These are phyloP conservation scores for Talaromyces islandicus DNA, from an alignment of 2,329 filamentous ascomycete genomes.

Conservation along the genomic window DNA sequence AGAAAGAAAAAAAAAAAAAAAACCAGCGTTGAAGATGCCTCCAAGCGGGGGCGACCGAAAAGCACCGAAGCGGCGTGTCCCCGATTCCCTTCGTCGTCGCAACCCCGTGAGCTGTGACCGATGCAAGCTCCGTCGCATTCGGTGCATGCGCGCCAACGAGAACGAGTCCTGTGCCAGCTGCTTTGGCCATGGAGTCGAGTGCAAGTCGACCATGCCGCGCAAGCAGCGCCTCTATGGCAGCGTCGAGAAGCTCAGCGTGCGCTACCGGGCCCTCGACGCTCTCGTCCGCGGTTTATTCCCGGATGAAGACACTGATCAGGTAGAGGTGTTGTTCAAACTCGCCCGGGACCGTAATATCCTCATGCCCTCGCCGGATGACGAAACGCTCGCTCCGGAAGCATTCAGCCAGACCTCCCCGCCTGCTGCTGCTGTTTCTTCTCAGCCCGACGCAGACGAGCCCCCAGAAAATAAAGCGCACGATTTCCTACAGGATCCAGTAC, in stretches of 20 bases:
- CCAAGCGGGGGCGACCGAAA: constrained; percentile 2
- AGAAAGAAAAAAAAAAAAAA: no score
- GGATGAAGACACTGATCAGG: constrained; percentile 9
- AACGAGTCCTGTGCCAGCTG: constrained; percentile 9
- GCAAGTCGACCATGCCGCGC: constrained; percentile 9
- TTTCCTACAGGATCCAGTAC: constrained; percentile 3
- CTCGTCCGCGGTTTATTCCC: constrained; percentile 10
- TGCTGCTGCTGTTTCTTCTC: neutral
- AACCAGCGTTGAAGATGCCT: constrained; percentile 3
- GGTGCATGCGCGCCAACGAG: constrained; percentile 11
- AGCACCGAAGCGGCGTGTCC: constrained; percentile 5
- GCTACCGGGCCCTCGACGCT: constrained; percentile 11
- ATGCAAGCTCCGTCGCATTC: constrained; percentile 11
- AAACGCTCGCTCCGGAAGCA: constrained; percentile 7
- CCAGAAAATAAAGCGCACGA: neutral
- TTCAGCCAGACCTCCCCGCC: constrained; percentile 4
- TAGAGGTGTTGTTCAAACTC: constrained; percentile 8
- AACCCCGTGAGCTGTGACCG: constrained; percentile 10
- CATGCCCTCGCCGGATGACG: constrained; percentile 10
- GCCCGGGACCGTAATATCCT: constrained; percentile 5
- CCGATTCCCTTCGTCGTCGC: constrained; percentile 3
- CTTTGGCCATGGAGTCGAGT: constrained; percentile 6
- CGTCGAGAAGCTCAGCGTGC: constrained; percentile 9
- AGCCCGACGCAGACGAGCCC: neutral
- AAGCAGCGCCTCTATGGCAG: constrained; percentile 12